Evolutionary conservation across 768 basidiomycete species (phyloP).

Genomic region (Tricholoma saponaceum): DNA sequence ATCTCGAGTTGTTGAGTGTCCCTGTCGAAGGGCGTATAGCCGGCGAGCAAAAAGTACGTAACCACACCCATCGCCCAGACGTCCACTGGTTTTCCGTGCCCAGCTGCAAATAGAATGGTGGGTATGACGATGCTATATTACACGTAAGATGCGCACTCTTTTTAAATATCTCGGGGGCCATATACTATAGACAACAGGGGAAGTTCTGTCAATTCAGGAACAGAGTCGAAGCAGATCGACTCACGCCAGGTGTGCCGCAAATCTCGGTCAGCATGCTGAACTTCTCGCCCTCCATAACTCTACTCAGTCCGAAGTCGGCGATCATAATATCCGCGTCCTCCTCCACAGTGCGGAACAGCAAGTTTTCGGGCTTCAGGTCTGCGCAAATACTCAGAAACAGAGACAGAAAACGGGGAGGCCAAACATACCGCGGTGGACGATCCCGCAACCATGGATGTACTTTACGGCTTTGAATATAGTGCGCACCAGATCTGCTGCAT

Average conservation of each 20-base stretch:
- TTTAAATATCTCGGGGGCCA: conserved; percentile 96
- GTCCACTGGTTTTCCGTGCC: conserved; percentile 93
- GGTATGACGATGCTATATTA: conserved; percentile 1
- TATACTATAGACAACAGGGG: conserved; percentile 51
- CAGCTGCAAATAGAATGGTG: conserved; percentile 41
- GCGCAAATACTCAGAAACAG: neutral
- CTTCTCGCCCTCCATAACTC: conserved; percentile 89
- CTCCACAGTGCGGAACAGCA: conserved; percentile 84
- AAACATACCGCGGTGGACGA: conserved; percentile 81
- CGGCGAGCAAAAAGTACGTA: conserved; percentile 88
- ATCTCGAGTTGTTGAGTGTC: conserved; percentile 87
- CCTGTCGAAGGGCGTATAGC: conserved; percentile 96
- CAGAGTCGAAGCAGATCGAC: conserved; percentile 16
- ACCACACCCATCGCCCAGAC: conserved; percentile 99
- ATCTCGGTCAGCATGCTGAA: conserved; percentile 88
- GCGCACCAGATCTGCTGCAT: conserved; percentile 84
- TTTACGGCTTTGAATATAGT: conserved; percentile 85
- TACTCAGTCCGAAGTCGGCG: conserved; percentile 92
- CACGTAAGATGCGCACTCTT: conserved; percentile 51
- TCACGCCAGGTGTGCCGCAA: conserved; percentile 87
- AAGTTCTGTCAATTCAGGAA: conserved; percentile 5
- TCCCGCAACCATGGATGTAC: conserved; percentile 87
- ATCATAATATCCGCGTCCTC: conserved; percentile 96
- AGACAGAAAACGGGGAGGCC: neutral
- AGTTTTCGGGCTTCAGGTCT: conserved; percentile 98